A percentile compares a stretch with the other conserved stretches of the same genome.
phyloP scores from a whole-genome alignment of 2,329 filamentous ascomycete genomes.

The Fusarium tjaetaba region DNA sequence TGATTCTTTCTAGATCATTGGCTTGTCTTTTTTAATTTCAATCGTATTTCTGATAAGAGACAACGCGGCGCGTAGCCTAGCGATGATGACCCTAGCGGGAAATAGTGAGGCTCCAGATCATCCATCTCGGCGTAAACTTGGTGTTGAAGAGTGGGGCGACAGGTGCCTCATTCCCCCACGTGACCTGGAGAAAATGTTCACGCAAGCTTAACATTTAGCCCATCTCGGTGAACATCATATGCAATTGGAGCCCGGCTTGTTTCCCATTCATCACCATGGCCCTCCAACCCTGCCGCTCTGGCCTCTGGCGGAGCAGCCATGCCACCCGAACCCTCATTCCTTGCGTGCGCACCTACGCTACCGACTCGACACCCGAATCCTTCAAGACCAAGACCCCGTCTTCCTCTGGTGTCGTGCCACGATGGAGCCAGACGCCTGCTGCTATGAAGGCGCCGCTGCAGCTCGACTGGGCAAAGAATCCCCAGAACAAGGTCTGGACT shows the following conservation, averaged over 20 bases:
- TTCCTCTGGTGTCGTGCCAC: slow-evolving; percentile 52
- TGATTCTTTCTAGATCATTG: neutral
- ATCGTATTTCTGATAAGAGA: neutral
- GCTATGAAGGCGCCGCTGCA: slow-evolving; percentile 76
- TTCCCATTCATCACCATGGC: slow-evolving; percentile 43
- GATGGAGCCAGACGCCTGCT: slow-evolving; percentile 77
- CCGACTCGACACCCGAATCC: slow-evolving; percentile 43
- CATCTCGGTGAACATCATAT: neutral
- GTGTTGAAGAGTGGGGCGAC: slow-evolving; percentile 37
- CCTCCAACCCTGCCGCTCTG: slow-evolving; percentile 48
- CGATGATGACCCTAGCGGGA: neutral
- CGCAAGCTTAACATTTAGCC: slow-evolving; percentile 31
- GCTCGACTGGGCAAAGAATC: slow-evolving; percentile 66
- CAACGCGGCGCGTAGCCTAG: neutral
- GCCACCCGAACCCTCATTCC: slow-evolving; percentile 36
- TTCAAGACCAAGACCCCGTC: slow-evolving; percentile 36
- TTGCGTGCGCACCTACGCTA: slow-evolving; percentile 45
- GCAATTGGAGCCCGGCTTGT: slow-evolving; percentile 10
- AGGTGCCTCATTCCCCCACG: slow-evolving; percentile 34
- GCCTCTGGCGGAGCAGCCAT: slow-evolving; percentile 42
- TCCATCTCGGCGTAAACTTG: neutral
- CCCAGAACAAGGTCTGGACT: slow-evolving; percentile 63
- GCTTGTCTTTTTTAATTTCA: neutral
- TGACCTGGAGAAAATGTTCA: slow-evolving; percentile 49
- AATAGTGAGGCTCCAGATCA: slow-evolving; percentile 14